Evolutionary conservation across 1,139 yeast species (phyloP), one percentile per base, ranked within the genome.

Genomic region (Chernovozyma sophiae-reginae): DNA sequence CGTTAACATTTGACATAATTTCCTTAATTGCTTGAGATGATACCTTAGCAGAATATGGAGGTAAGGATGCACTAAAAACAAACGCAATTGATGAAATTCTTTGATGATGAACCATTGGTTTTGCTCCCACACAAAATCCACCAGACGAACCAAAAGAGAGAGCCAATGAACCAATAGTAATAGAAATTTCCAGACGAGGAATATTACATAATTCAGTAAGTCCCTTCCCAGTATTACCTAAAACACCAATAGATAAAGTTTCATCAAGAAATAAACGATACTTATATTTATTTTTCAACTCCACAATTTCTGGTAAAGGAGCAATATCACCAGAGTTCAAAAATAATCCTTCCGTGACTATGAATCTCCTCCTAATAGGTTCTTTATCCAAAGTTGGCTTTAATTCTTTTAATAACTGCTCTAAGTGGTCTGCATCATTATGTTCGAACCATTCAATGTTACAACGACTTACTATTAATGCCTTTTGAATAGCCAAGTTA

Each of bases 21-120:
- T 63, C 60, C 31, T 67, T 58, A 34, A 89, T 66, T 3, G 81
- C 81, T 37, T 74, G 74, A 2, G 86, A 74, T 0, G 82, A 77
- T n/a, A 81, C 81, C 41, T 72, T 76, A 1, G 96, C 96, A 34
- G 89, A 76, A 59, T 85, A 90, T 14, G 97, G 95, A 12, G 98
- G 97, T 56, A 92, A 75, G 3, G 97, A 79, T 8, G 99, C 99
- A 55, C 95, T 84, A 56, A 87, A 92, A 42, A 94, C 94, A 55
- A 87, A 92, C 3, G 96, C 96, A 48, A 75, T 72, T 8, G 96
- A 86, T 24, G 89, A 86, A 52, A 90, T 83, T 55, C 95, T 80
- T 70, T 94, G 98, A 62, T 92, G 96, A 49, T 82, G 85, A 31
- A 90, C 79, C 90, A 92, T 86, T 41, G 83, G 82, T 29, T 66